A percentile compares a stretch with the other conserved stretches of the same genome.
Evolutionary conservation across 257 asterid genomes (phyloP).

Genomic region (Prunella vulgaris): DNA sequence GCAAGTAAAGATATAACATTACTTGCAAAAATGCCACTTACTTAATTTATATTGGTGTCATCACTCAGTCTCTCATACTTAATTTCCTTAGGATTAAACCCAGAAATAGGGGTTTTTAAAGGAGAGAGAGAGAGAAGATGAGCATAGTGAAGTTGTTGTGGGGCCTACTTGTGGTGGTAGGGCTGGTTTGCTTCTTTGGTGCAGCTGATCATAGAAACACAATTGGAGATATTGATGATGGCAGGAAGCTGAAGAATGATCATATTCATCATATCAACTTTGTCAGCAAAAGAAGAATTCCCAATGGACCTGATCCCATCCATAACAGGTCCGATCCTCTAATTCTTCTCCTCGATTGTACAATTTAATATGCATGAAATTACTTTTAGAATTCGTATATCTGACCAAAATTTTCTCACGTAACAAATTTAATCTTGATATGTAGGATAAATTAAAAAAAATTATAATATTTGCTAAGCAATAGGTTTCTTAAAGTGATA

Average conservation of each 20-base stretch:
- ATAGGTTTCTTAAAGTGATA: background rate
- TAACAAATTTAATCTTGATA: no score
- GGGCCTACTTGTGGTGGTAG: slow-evolving; percentile 29
- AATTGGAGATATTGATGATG: no score
- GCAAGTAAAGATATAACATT: slow-evolving; percentile 20
- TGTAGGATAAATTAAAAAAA: no score
- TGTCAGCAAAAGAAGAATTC: slow-evolving; percentile 63
- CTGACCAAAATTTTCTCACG: no score
- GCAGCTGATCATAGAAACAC: background rate
- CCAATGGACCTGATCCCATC: slow-evolving; percentile 88
- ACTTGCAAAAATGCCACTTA: background rate
- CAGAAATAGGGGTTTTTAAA: no score
- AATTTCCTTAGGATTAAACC: background rate
- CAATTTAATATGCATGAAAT: no score
- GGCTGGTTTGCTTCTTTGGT: slow-evolving; percentile 29
- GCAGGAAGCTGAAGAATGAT: background rate
- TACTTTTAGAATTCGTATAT: no score
- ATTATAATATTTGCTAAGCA: no score
- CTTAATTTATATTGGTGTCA: no score
- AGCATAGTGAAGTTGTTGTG: slow-evolving; percentile 26
- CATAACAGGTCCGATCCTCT: slow-evolving; percentile 53
- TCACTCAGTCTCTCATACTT: no score
- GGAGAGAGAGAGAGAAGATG: slow-evolving; percentile 31
- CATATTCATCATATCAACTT: slow-evolving; percentile 23
- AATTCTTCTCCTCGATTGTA: no score